Conservation (phyloP, 768 basidiomycete species). For the Boletus rex-veris region DNA sequence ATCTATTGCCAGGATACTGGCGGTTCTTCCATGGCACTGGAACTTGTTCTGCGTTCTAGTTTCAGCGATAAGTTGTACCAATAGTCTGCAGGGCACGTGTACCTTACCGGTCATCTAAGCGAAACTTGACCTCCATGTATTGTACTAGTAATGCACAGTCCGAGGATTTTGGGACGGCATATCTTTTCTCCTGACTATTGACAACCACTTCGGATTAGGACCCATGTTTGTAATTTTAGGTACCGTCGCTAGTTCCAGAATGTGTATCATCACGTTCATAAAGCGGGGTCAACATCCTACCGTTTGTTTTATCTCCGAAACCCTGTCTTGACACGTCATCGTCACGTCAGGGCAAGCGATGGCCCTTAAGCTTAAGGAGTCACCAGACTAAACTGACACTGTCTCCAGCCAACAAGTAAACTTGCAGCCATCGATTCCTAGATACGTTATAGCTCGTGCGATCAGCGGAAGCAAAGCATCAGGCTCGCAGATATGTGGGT, state of each 20-base stretch:
- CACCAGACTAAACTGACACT: too few relatives aligned
- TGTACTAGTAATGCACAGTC: conserved; percentile 7
- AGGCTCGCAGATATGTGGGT: too few relatives aligned
- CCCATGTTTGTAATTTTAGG: background rate
- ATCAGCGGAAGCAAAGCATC: background rate
- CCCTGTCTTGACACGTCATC: too few relatives aligned
- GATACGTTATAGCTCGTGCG: background rate
- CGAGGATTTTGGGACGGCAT: background rate
- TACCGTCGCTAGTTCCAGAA: background rate
- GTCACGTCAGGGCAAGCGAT: too few relatives aligned
- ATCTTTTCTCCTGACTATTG: background rate
- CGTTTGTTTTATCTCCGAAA: too few relatives aligned
- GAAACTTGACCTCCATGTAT: background rate
- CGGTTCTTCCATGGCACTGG: conserved; percentile 20
- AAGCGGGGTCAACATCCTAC: too few relatives aligned
- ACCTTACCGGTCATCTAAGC: background rate
- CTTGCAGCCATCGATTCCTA: too few relatives aligned
- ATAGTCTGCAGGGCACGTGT: conserved; percentile 4
- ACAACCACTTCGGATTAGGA: background rate
- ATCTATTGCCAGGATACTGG: conserved; percentile 32
- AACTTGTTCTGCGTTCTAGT: conserved; percentile 6
- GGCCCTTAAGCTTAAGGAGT: too few relatives aligned
- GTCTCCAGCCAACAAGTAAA: too few relatives aligned
- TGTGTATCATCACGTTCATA: background rate
- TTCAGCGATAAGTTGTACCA: conserved; percentile 5